Evolutionary conservation across 139 green algal species (phyloP).

Genomic region (Mychonastes homosphaera): DNA sequence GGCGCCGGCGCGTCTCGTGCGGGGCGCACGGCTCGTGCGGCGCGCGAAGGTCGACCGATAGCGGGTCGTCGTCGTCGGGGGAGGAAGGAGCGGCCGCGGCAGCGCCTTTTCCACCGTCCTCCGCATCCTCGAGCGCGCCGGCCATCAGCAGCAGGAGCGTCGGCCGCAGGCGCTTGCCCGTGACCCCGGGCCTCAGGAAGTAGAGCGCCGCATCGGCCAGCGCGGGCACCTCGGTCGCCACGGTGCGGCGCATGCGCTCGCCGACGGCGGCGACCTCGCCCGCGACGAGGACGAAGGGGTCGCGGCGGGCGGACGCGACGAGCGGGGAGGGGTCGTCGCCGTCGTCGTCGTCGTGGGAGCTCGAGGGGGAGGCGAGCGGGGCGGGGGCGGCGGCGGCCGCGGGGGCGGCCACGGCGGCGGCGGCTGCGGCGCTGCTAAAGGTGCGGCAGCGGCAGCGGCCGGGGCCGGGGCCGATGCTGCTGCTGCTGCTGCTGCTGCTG

Average conservation of each 20-base stretch:
- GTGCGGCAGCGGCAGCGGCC: too few species aligned
- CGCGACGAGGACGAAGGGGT: constrained; percentile 63
- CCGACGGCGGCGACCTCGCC: constrained; percentile 69
- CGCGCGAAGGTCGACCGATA: constrained; percentile 40
- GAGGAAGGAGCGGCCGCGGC: constrained; percentile 26
- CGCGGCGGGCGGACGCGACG: too few species aligned
- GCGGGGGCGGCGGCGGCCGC: too few species aligned
- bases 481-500: constrained; percentile 4
- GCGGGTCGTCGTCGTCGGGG: constrained; percentile 15
- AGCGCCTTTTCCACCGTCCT: too few species aligned
- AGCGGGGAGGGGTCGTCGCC: too few species aligned
- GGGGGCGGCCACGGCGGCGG: too few species aligned
- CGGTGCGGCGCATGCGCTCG: constrained; percentile 61
- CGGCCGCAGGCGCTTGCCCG: constrained; percentile 86
- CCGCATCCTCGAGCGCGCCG: constrained; percentile 63
- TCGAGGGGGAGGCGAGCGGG: too few species aligned
- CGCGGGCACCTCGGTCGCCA: constrained; percentile 70
- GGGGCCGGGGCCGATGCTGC: too few species aligned
- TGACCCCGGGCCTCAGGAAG: constrained; percentile 73
- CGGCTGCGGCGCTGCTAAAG: too few species aligned
- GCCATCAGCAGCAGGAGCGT: constrained; percentile 82
- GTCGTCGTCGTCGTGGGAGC: too few species aligned
- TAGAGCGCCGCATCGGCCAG: constrained; percentile 75
- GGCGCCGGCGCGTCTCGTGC: constrained; percentile 52
- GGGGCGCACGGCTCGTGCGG: constrained; percentile 42